Conservation (phyloP, 225 moss, liverwort and hornwort species). For the Polytrichum formosum region DNA sequence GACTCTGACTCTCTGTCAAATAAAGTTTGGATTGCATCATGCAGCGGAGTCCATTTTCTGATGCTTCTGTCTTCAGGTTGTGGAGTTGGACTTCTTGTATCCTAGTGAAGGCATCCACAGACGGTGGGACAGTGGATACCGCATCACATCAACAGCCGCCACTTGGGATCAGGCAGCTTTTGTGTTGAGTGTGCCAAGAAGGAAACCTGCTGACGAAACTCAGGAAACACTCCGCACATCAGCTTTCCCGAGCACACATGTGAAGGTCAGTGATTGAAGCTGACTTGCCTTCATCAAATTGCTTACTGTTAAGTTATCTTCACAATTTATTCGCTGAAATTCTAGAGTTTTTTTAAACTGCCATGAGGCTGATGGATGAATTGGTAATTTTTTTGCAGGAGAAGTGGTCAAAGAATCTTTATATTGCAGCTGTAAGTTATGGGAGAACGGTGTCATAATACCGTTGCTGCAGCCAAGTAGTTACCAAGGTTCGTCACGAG, state of each 20-base stretch:
- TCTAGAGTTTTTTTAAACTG: background rate
- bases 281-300: too few species aligned
- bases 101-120: conserved; percentile 69
- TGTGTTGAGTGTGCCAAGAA: conserved; percentile 58
- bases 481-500: conserved; percentile 14
- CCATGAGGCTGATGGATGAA: background rate
- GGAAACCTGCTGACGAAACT: conserved; percentile 64
- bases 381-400: conserved; percentile 28
- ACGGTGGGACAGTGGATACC: conserved; percentile 64
- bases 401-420: conserved; percentile 72
- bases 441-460: conserved; percentile 57
- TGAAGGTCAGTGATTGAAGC: conserved; percentile 32
- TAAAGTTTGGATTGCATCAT: background rate
- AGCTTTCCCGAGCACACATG: conserved; percentile 64
- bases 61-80: conserved; percentile 28
- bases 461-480: background rate
- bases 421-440: conserved; percentile 66
- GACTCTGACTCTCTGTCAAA: too few species aligned
- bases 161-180: conserved; percentile 72
- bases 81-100: conserved; percentile 65
- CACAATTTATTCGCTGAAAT: too few species aligned
- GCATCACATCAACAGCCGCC: conserved; percentile 63
- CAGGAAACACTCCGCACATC: conserved; percentile 68
- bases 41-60: background rate
- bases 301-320: too few species aligned